Base-by-base conservation (phyloP, 345 rosid species). In the Arabis alpina region DNA sequence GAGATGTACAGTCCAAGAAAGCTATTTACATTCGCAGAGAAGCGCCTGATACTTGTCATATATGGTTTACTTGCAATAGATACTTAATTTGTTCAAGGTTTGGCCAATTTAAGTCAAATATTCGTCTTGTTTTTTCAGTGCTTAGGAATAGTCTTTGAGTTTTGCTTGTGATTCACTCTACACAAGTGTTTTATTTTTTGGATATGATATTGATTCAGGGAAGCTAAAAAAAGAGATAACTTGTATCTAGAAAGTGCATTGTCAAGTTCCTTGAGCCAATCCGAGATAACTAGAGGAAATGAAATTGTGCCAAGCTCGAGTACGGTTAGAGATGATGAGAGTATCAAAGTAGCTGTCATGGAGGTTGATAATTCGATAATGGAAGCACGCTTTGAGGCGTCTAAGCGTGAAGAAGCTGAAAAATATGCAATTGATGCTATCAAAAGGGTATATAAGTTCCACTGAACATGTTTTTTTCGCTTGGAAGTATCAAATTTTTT, bases 21-120 rank as follows among this genome's bases (percentile, higher is more conserved):
- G 93, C 98, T 39, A 63, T 77, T 54, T 77, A 10, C 54, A 73
- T 92, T 54, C 50, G 67, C 36, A 68, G 43, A 13, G 79, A 81
- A 47, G 96, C 98, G 13, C 90, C 96, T 37, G 67, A 47, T 57
- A 76, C 77, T 68, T 92, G 98, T 74, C 87, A 83, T 36, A 86
- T 87, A 73, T 81, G 80, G 90, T 92, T 92, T 73, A 73, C 85
- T 15, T 89, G 96, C 84, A 81, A 78, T 43, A 88, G 93, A 12
- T 61, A 69, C 41, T 80, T 81, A 15, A 81, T 89, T 16, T 39
- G 53, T 39, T 71, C 79, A 55, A 86, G 91, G 98, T 92, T 71
- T 68, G 76, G 54, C 44, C 25, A 4, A 30, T 19, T 10, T 4
- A 11, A 10, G 14, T 47, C 30, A 30, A 11, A 10, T 34, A 52